Evolutionary conservation across 129 eudicot genomes (phyloP), one percentile per base, ranked within the genome.

Genomic region (Ambrosia artemisiifolia): DNA sequence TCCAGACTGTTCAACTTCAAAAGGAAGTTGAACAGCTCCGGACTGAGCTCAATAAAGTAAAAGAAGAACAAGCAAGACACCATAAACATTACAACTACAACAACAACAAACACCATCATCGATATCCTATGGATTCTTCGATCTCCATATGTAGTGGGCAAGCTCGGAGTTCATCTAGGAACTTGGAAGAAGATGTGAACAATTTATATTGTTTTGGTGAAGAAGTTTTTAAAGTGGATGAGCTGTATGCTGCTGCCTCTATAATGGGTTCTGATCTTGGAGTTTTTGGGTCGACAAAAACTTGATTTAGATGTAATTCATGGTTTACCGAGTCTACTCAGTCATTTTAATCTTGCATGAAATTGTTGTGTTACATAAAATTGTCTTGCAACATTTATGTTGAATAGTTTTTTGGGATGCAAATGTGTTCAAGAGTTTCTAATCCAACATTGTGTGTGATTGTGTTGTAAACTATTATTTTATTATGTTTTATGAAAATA

Each of bases 1-100:
- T 78, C n/a, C 85, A 91, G 5, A 88, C 86, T 7, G 75, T 35
- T 16, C 81, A 80, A 40, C 92, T 91, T 19, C 83, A 91, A 83
- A 78, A 71, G 47, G 92, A 91, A 77, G 92, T 91, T 7, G 83
- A 80, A 11, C 76, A 80, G 6, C 85, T 91, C 6, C 78, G 77
- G 30, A 50, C 6, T 0, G 88, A 88, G 65, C 79, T 91, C 17
- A 74, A 82, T 10, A 82, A 68, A 62, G 74, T 81, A 13, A 83
- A 76, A 1, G 24, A 28, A 5, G 85, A 77, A 60, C 63, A 78
- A 44, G 4, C 69, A 76, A 11, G 44, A 18, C 63, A 18, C 7
- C 57, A 20, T 63, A 79, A 42, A 28, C 75, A 43, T 43, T 35
- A 42, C 78, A 42, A 61, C 42, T 35, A 42, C 78, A 42, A 61